Conservation (phyloP, 2,329 filamentous ascomycete species). For the Ilyonectria destructans region DNA sequence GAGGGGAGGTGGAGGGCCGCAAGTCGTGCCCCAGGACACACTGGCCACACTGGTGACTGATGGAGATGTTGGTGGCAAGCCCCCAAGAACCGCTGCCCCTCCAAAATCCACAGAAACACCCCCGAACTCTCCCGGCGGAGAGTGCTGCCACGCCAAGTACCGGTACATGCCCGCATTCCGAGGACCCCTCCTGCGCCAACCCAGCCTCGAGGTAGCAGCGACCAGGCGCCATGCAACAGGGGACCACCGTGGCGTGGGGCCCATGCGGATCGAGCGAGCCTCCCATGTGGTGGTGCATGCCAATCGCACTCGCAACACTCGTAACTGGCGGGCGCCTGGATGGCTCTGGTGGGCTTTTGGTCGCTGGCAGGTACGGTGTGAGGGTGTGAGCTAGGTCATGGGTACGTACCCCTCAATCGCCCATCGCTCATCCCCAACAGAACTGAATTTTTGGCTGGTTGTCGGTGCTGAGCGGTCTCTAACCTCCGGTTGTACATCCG, state of each 20-base stretch:
- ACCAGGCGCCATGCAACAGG: conserved; percentile 40
- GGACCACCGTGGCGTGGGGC: conserved; percentile 42
- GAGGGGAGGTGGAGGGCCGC: conserved; percentile 13
- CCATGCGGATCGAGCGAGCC: conserved; percentile 49
- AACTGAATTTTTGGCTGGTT: conserved; percentile 57
- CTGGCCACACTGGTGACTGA: conserved; percentile 11
- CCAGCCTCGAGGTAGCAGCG: conserved; percentile 26
- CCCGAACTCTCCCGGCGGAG: conserved; percentile 49
- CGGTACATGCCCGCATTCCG: conserved; percentile 37
- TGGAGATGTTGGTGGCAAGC: conserved; percentile 14
- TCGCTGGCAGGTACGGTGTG: conserved; percentile 22
- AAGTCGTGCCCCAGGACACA: conserved; percentile 24
- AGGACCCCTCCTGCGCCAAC: conserved; percentile 28
- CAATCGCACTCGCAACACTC: conserved; percentile 45
- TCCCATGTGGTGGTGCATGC: conserved; percentile 48
- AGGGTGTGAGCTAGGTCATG: conserved; percentile 37
- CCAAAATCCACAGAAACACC: conserved; percentile 25
- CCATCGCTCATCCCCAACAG: conserved; percentile 59
- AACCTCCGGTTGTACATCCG: conserved; percentile 42
- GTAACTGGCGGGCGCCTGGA: conserved; percentile 39
- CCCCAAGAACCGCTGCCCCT: conserved; percentile 32
- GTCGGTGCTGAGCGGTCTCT: conserved; percentile 49
- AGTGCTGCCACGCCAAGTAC: conserved; percentile 38
- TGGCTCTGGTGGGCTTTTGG: neutral
- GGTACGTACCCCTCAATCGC: conserved; percentile 51